Percentiles rank a stretch among this genome's conserved stretches.
Evolutionary conservation across 2,329 filamentous ascomycete species (phyloP).

Genomic region (Botrytis elliptica): DNA sequence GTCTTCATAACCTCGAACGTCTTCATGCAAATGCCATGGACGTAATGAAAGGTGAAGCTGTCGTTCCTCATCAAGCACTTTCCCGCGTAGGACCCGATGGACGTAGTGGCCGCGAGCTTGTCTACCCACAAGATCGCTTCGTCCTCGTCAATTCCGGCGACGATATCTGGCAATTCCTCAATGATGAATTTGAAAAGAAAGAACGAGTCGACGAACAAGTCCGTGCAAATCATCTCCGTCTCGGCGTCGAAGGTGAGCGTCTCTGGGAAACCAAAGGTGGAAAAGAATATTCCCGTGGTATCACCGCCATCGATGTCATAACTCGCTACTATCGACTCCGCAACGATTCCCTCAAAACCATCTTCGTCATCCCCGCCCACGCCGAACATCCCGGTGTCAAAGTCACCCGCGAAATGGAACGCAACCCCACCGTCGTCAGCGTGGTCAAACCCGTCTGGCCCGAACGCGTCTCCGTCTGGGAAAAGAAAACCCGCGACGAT

Average conservation of each 20-base stretch:
- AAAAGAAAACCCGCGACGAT: constrained; percentile 30
- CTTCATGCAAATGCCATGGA: constrained; percentile 52
- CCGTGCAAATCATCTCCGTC: constrained; percentile 40
- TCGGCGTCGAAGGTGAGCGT: constrained; percentile 46
- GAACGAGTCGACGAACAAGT: constrained; percentile 42
- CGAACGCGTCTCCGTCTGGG: constrained; percentile 32
- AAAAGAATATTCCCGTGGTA: constrained; percentile 39
- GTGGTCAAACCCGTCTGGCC: constrained; percentile 38
- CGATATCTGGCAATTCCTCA: constrained; percentile 49
- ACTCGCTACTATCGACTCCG: constrained; percentile 55
- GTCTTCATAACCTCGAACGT: constrained; percentile 58
- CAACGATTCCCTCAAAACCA: constrained; percentile 43
- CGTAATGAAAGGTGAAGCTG: constrained; percentile 50
- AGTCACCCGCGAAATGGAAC: constrained; percentile 48
- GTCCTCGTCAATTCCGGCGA: constrained; percentile 55
- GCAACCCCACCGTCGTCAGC: constrained; percentile 43
- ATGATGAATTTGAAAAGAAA: constrained; percentile 44
- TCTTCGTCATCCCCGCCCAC: constrained; percentile 55
- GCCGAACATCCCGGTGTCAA: constrained; percentile 47
- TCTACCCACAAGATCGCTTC: constrained; percentile 55
- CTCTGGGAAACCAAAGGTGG: constrained; percentile 28
- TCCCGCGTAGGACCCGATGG: constrained; percentile 53
- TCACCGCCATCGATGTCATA: constrained; percentile 49
- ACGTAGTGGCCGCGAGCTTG: constrained; percentile 48
- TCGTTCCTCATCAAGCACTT: constrained; percentile 52